phyloP scores from a whole-genome alignment of 176 grass and related monocot genomes.

The Lolium rigidum region DNA sequence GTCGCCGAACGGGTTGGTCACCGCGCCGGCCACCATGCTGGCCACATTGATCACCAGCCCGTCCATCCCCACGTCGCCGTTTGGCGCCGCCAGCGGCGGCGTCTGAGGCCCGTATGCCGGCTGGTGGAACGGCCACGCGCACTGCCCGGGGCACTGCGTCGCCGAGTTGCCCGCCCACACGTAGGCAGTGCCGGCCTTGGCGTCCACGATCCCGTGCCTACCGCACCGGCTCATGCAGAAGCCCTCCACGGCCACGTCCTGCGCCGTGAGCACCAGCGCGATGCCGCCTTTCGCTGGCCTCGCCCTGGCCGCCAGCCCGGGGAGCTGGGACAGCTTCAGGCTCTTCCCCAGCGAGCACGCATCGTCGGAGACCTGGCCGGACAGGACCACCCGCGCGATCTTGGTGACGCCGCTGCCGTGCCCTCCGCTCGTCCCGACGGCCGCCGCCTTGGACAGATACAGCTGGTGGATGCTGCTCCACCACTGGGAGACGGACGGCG shows the following conservation, averaged over 20 bases:
- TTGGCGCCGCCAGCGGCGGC: conserved; percentile 52
- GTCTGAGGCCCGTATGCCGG: conserved; percentile 65
- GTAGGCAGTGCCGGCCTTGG: conserved; percentile 43
- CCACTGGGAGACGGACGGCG: conserved; percentile 64
- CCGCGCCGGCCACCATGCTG: conserved; percentile 62
- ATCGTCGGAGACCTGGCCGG: conserved; percentile 61
- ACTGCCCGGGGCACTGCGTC: conserved; percentile 81
- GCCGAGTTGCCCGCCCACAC: conserved; percentile 71
- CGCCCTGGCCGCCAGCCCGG: conserved; percentile 51
- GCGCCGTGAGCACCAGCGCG: conserved; percentile 63
- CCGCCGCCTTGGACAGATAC: conserved; percentile 53
- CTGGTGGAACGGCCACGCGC: conserved; percentile 94
- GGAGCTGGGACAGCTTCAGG: conserved; percentile 53
- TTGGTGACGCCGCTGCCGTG: background rate
- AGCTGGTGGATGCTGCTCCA: conserved; percentile 58
- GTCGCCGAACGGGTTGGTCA: conserved; percentile 75
- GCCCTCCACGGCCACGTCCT: conserved; percentile 64
- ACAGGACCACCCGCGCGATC: conserved; percentile 40
- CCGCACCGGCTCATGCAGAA: conserved; percentile 86
- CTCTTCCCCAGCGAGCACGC: conserved; percentile 58
- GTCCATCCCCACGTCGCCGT: conserved; percentile 65
- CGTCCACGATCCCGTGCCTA: conserved; percentile 36
- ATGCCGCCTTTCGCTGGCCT: conserved; percentile 49
- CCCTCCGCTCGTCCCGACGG: background rate
- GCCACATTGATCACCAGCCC: conserved; percentile 73